Base-by-base conservation (phyloP, 2,329 filamentous ascomycete genomes). In the Rhinocladiella similis region DNA sequence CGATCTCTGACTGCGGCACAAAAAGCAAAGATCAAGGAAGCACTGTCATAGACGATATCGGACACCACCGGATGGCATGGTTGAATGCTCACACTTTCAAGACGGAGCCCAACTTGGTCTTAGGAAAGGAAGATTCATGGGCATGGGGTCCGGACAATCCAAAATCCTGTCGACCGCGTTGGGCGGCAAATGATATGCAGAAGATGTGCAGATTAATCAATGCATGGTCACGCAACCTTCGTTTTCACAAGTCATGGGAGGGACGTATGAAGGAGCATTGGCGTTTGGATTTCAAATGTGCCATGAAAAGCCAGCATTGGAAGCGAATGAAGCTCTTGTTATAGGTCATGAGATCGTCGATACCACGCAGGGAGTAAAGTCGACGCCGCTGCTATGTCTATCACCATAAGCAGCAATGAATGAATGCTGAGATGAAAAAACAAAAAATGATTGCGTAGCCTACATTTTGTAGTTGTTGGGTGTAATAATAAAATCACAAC, bases 21-120 rank as follows among this genome's bases (percentile, higher is more conserved):
- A 76, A 97, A 96, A 80, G 77, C 85, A 62, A 81, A 88, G 70
- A 74, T 99, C 63, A 89, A 82, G 74, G 87, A 92, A 67, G 89
- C 96, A 66, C 77, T 99, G 54, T 36, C 61, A 36, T 63, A 29
- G 61, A 13, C 5, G 27, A 5, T 9, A 16, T 22, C 7, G 20
- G 46, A 42, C 48, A 14, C 16, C 14, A n/a, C n/a, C 4, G 10
- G 35, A 41, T 10, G 36, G 46, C 36, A 46, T 33, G 47, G 47
- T 27, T 53, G 16, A 25, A 47, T 20, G 22, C 35, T 4, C 35
- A 38, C 3, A 25, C 22, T 25, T 25, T 25, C 7, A 25, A 25
- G n/a, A n/a, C n/a, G 22, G 22, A 25, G 22, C 22, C 22, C 22
- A 12, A 12, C 10, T 7, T 33, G 6, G 10, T 33, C 29, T 33